Evolutionary conservation across 2,329 filamentous ascomycete genomes (phyloP), one percentile per base, ranked within the genome.

Genomic region (Botryotinia narcissicola): DNA sequence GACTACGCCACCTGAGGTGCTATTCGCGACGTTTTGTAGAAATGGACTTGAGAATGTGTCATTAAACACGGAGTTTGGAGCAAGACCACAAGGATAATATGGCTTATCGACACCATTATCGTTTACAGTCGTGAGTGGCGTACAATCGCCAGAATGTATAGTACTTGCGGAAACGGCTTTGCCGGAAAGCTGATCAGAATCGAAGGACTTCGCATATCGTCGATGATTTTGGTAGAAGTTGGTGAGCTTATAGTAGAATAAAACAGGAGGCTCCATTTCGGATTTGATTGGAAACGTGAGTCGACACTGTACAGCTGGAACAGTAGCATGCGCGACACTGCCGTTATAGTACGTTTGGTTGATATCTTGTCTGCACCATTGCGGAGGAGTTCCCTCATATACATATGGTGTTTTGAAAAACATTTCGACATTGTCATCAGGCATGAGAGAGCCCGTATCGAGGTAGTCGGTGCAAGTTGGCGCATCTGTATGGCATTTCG

Each of bases 191-290:
- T 99, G 96, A 70, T 93, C 87, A 73, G 91, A 87, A 80, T 95
- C 92, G 79, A 97, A 92, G 1, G 93, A 97, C 81, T 94, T 93
- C 75, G 98, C 96, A 78, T 99, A 99, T 82, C 95, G 91, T 77
- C 96, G 92, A 82, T 99, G 96, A 82, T 99, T 99, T 83, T 99
- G 96, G 85, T 98, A 98, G 85, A 99, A 99, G 84, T 98, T 97
- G 73, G 94, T 95, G 76, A 99, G 90, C 78, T 92, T 92, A 83
- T 99, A 99, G 85, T 98, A 99, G 83, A 98, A 90, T 75, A 95
- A 88, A 18, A 99, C 93, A 0, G 95, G 94, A 1, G 94, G 89
- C 4, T 88, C 86, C 83, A 99, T 91, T 74, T 90, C 85, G 79
- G 95, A 91, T 1, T 94, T 93, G 14, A 98, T 90, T 51, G 88